Conservation (phyloP, 768 basidiomycete genomes). For the Candolleomyces eurysporus region DNA sequence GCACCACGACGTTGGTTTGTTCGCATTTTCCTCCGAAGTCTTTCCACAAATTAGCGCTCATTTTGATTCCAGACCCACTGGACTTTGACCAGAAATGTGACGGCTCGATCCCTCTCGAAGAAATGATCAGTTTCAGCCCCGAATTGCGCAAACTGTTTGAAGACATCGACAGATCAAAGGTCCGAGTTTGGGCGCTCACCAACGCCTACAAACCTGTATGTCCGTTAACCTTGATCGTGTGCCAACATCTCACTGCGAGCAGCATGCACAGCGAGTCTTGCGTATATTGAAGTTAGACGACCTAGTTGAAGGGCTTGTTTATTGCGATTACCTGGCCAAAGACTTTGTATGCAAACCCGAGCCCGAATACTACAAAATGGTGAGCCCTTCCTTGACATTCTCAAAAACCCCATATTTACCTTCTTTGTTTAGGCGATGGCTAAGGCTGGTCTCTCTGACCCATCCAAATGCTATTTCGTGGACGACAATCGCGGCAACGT, state of each 20-base stretch:
- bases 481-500: constrained; percentile 78
- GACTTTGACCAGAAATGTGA: constrained; percentile 87
- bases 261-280: constrained; percentile 85
- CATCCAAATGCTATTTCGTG: constrained; percentile 72
- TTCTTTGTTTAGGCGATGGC: constrained; percentile 54
- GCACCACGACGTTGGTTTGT: constrained; percentile 75
- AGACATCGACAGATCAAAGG: constrained; percentile 76
- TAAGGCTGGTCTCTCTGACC: constrained; percentile 58
- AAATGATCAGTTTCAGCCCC: constrained; percentile 69
- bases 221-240: neutral
- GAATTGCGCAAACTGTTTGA: constrained; percentile 62
- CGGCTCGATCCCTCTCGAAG: constrained; percentile 77
- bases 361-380: constrained; percentile 63
- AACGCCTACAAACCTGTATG: constrained; percentile 77
- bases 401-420: neutral
- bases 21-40: constrained; percentile 5
- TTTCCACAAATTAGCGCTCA: neutral
- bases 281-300: constrained; percentile 70
- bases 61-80: constrained; percentile 54
- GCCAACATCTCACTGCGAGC: neutral
- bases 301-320: constrained; percentile 73
- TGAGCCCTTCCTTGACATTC: constrained; percentile 19
- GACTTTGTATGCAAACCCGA: constrained; percentile 84
- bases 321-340: constrained; percentile 68
- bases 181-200: constrained; percentile 81